Base-by-base conservation (phyloP, 352 stramenopile species). In the Elongisporangium senticosum region DNA sequence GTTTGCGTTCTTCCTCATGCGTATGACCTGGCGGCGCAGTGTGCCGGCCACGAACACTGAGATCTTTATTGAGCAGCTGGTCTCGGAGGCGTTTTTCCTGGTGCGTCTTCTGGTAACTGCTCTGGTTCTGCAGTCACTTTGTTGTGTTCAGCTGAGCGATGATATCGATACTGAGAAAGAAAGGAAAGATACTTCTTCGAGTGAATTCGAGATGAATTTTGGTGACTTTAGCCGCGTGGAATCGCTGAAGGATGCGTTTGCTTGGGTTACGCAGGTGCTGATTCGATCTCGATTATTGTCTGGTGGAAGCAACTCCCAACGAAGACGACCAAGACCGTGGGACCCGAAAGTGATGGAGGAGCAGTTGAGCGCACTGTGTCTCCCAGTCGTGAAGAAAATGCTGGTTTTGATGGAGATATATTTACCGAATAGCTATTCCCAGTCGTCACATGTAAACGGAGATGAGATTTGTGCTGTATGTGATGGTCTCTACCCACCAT, bases 381-480 rank as follows among this genome's bases (percentile, higher is more conserved):
- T 91, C 10, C 79, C 82, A 22, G 33, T 91, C 33, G 65, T 83
- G 33, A 74, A 87, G 59, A 71, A 77, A 20, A 75, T 91, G 51
- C 64, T 87, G 48, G 53, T 88, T 5, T 58, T 88, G 7, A 77
- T 91, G 65, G 73, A 88, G 28, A 67, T 77, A 4, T 59, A 83
- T 48, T 56, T 88, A 13, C 75, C 74, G n/a, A 37, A 67, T 13
- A 70, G 60, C 19, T 22, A 43, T 11, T 59, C 56, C 1, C 65
- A 76, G 51, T 69, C 69, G 19, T 43, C 33, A 3, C 33, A 43
- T 17, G 33, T 17, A 17, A 43, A 43, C 33, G 20, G 19, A 20
- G 57, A 55, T 7, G 69, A 72, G 4, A 55, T 61, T 17, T 89
- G 82, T 52, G 75, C 75, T 10, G 74, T 91, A 2, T 91, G 82